Base-by-base conservation (phyloP, 352 stramenopile species). In the Globisporangium camurandrum region DNA sequence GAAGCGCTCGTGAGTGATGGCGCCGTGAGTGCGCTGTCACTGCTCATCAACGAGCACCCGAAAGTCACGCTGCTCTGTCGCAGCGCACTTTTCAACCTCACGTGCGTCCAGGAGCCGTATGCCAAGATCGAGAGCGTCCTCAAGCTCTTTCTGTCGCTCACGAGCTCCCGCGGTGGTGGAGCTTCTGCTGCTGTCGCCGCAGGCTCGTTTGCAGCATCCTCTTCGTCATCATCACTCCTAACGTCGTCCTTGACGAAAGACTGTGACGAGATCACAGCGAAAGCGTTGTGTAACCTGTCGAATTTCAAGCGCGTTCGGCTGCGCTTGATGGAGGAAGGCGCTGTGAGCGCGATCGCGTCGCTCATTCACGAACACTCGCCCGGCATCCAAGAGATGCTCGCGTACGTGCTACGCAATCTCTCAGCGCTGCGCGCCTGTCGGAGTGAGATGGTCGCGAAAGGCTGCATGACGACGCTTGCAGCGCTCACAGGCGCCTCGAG, bases 291-390 rank as follows among this genome's bases (percentile, higher is more conserved):
- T 41, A 97, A 97, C 57, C 50, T 97, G 0, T 90, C 80, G 20
- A 89, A 95, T 34, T 73, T 96, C 38, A 94, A 89, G 56, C 64
- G 69, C 2, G 67, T 95, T 23, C 80, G 87, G 0, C 52, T 86
- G 26, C 76, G 86, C 30, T 60, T 95, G 2, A 86, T 97, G 56
- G 86, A 96, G 52, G 86, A 97, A 75, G 88, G 86, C 4, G 83
- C 95, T 27, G 71, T 96, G 2, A 72, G 66, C 23, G 78, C 83
- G 1, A 67, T 96, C 12, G 49, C 67, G 0, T 68, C 75, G 24
- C 52, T 96, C 14, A 67, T 86, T 7, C 78, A 84, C 22, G 51
- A 70, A 5, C 59, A 59, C 43, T 53, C 70, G 3, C 48, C 70
- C 0, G 45, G 66, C 17, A 75, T 86, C 31, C 75, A 86, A 23